Conservation (phyloP, 2,329 filamentous ascomycete genomes). For the Verticillium zaregamsianum region DNA sequence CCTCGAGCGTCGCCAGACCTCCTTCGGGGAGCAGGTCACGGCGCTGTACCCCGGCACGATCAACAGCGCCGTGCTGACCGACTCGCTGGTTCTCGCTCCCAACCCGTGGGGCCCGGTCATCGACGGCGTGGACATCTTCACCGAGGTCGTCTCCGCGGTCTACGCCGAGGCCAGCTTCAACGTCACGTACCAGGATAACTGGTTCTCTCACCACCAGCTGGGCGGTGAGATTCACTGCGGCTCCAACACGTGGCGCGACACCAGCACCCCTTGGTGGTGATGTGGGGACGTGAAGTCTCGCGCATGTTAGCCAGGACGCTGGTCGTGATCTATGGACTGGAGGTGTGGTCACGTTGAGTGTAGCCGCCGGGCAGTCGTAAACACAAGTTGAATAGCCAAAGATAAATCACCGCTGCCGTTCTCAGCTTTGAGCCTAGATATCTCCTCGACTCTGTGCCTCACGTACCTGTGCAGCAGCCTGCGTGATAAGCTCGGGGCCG, state of each 20-base stretch:
- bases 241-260: conserved; percentile 13
- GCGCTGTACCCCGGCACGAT: conserved; percentile 14
- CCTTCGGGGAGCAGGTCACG: conserved; percentile 3
- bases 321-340: no score
- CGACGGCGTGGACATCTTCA: conserved; percentile 20
- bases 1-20: not conserved
- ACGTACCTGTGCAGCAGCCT: no score
- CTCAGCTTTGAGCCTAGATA: no score
- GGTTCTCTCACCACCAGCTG: conserved; percentile 16
- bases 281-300: no score
- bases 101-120: conserved; percentile 23
- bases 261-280: conserved; percentile 13
- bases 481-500: no score
- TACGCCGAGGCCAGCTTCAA: conserved; percentile 17
- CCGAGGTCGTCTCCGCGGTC: conserved; percentile 11
- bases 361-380: no score
- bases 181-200: conserved; percentile 21
- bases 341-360: no score
- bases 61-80: conserved; percentile 15
- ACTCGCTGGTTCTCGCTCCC: conserved; percentile 9
- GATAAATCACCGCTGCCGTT: no score
- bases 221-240: conserved; percentile 23
- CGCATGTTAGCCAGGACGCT: no score
- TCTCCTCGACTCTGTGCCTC: no score
- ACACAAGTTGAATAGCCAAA: no score